Conservation (phyloP, 2,329 filamentous ascomycete species). For the Aquanectria penicillioides region DNA sequence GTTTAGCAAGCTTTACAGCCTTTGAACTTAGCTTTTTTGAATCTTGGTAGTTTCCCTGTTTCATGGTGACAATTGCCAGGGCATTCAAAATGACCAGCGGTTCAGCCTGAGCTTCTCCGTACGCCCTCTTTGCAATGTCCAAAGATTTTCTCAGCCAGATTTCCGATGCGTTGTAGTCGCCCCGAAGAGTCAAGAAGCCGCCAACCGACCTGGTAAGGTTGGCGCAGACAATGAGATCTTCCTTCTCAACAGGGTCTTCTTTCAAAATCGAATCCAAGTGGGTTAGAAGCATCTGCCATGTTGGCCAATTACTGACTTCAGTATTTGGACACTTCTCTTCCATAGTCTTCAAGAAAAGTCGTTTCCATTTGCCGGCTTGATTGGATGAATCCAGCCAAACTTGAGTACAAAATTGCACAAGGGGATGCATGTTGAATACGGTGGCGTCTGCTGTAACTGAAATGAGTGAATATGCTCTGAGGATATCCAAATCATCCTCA, state of each 20-base stretch:
- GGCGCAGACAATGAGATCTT: not conserved
- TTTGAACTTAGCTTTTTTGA: no score
- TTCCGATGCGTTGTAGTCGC: not conserved
- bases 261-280: not conserved
- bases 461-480: slow-evolving; percentile 33
- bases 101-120: not conserved
- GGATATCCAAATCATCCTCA: slow-evolving; percentile 24
- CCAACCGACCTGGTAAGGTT: not conserved
- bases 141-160: not conserved
- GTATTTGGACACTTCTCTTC: not conserved
- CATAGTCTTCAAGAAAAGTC: not conserved
- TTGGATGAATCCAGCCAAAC: slow-evolving; percentile 31
- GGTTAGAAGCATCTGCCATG: slow-evolving; percentile 7
- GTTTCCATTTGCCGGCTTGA: slow-evolving; percentile 5
- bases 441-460: not conserved
- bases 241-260: not conserved
- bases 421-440: slow-evolving; percentile 32
- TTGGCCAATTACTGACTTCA: slow-evolving; percentile 2
- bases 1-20: no score
- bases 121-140: not conserved
- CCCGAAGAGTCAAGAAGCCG: not conserved
- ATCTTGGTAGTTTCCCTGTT: not conserved
- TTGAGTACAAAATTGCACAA: slow-evolving; percentile 36
- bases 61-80: not conserved
- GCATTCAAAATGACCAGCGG: not conserved